Conservation (phyloP, 225 moss, liverwort and hornwort species). For the Thuidium tamariscinum region DNA sequence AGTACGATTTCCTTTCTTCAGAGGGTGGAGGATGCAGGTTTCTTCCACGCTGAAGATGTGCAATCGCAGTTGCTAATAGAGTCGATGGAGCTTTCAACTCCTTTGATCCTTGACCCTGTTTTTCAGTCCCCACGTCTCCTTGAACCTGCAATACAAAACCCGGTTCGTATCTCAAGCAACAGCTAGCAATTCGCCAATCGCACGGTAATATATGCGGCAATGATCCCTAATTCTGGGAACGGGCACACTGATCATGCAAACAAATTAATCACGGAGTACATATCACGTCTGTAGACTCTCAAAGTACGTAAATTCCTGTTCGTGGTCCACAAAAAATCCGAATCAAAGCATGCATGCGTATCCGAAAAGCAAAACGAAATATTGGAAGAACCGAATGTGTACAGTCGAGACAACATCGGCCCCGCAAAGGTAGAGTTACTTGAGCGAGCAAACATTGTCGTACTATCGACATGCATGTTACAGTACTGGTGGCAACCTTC, state of each 20-base stretch:
- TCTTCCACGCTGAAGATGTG: not conserved
- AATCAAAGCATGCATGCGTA: not conserved
- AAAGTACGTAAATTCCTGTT: not conserved
- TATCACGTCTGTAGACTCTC: not conserved
- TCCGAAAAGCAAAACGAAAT: too few species aligned
- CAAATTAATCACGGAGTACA: too few species aligned
- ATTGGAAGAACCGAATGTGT: not conserved
- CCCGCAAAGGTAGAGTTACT: not conserved
- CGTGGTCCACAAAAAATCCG: too few species aligned
- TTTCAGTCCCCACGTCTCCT: not conserved
- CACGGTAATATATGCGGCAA: not conserved
- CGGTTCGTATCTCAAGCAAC: not conserved
- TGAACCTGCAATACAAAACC: not conserved
- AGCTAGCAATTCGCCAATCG: not conserved
- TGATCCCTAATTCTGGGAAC: not conserved
- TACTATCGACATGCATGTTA: too few species aligned
- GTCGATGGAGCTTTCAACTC: fast-evolving
- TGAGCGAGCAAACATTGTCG: not conserved
- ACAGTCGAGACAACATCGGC: too few species aligned
- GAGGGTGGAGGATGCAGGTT: too few species aligned
- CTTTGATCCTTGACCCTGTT: not conserved
- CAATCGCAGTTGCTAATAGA: too few species aligned
- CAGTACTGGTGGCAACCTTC: not conserved
- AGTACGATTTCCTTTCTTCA: not conserved
- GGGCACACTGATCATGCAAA: too few species aligned